These are phyloP conservation scores for Pseudozyma thailandica DNA, from an alignment of 1,284 basidiomycete genomes.

Conservation along the genomic window DNA sequence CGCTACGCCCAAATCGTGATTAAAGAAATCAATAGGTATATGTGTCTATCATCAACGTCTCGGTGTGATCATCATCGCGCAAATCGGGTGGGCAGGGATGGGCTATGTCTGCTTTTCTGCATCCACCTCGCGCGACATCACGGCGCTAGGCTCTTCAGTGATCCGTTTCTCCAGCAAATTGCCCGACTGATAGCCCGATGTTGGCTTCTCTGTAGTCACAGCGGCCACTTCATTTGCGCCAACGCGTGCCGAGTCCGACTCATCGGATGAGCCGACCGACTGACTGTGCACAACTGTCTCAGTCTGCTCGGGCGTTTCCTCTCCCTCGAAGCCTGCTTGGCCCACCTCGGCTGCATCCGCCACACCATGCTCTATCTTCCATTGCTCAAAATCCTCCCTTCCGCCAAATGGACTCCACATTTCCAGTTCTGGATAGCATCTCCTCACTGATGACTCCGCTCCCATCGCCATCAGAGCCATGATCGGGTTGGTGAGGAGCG, in stretches of 20 bases:
- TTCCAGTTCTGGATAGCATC: constrained; percentile 52
- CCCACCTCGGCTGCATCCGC: constrained; percentile 16
- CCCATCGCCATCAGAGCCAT: constrained; percentile 65
- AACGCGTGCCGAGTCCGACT: neutral
- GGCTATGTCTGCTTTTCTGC: neutral
- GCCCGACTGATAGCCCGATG: constrained; percentile 10
- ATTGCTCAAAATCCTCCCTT: constrained; percentile 29
- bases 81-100: too few relatives aligned
- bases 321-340: constrained; percentile 1
- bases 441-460: constrained; percentile 53
- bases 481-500: constrained; percentile 63
- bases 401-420: constrained; percentile 49
- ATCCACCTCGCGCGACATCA: neutral
- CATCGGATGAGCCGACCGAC: constrained; percentile 14
- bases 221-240: neutral
- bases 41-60: too few relatives aligned
- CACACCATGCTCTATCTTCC: constrained; percentile 39
- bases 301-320: neutral
- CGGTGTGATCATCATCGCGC: too few relatives aligned
- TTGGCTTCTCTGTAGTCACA: constrained; percentile 3
- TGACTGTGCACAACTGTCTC: constrained; percentile 6
- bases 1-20: too few relatives aligned
- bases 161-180: constrained; percentile 32
- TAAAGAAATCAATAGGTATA: too few relatives aligned
- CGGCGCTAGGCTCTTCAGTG: constrained; percentile 29